Evolutionary conservation across 2,329 filamentous ascomycete genomes (phyloP), one percentile per base, ranked within the genome.

Genomic region (Blastomyces emzantsi): DNA sequence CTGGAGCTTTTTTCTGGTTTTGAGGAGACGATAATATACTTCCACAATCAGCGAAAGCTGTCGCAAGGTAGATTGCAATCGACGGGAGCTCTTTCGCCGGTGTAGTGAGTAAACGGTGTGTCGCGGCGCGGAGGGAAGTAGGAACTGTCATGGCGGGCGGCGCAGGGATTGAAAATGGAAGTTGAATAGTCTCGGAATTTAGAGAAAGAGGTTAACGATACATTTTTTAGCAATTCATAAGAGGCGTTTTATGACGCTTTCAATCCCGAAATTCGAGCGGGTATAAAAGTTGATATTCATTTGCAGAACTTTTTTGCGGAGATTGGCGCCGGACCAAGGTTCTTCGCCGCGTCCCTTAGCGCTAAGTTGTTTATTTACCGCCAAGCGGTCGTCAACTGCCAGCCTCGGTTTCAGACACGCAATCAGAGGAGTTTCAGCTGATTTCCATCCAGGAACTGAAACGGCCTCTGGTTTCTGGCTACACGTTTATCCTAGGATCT

Each of bases 61-160:
- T 74, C 60, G 84, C 84, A 67, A 97, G 84, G 65, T 85, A 84
- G 41, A 90, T 87, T 64, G 90, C 83, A 60, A 92, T 81, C 62
- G 84, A 82, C 63, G 90, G 90, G 5, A 97, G 85, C 67, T 93
- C 86, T 57, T 85, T 79, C n/a, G 85, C 81, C 0, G 89, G 82
- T 13, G 89, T 87, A 0, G 89, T 87, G 1, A 87, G 87, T 68
- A 97, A 80, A 52, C 77, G 77, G 66, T 79, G 76, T 28, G 77
- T 77, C 54, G 79, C 74, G 1, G 77, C 76, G 64, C 78, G 76
- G 25, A 81, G 69, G 61, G 73, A 72, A 61, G 72, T 74, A 25
- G 73, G 71, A 6, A 72, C 68, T 66, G 75, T 73, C 59, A 66
- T 71, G 66, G 47, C 28, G 33, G 43, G 43, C 17, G 19, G 49